Evolutionary conservation across 1,284 basidiomycete genomes (phyloP).

Genomic region (Sporisorium sorghi): DNA sequence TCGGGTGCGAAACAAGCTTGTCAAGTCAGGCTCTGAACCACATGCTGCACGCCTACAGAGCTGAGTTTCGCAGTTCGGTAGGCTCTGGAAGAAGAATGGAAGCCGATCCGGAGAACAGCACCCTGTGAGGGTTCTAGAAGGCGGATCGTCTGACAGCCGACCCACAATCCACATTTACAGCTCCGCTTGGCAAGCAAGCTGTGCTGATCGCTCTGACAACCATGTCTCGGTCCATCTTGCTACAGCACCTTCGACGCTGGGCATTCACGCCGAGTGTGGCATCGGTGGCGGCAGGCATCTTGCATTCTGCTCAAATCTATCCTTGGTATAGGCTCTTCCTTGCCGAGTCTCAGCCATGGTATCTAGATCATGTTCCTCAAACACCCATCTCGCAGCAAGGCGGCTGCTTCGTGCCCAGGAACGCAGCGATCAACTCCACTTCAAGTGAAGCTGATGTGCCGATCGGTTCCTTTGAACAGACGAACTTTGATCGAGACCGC

Average conservation of each 20-base stretch:
- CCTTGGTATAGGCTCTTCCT: background rate
- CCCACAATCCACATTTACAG: no score
- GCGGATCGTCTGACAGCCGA: background rate
- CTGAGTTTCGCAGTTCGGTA: background rate
- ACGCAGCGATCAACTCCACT: background rate
- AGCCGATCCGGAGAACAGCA: background rate
- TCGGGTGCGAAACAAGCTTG: no score
- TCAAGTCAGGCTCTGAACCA: background rate
- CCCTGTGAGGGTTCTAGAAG: background rate
- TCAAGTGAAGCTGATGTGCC: background rate
- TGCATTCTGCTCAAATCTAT: background rate
- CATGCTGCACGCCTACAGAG: background rate
- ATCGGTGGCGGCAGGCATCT: background rate
- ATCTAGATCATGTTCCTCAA: background rate
- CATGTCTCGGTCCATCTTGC: background rate
- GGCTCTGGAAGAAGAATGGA: background rate
- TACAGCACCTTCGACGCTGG: background rate
- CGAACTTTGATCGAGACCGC: background rate
- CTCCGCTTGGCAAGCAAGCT: background rate
- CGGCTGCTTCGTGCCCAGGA: background rate
- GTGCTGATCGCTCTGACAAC: background rate
- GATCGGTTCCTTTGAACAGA: slow-evolving; percentile 7
- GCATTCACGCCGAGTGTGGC: background rate
- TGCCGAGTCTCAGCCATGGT: background rate
- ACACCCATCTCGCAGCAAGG: background rate